Base-by-base conservation (phyloP, 768 basidiomycete genomes). In the Multifurca ochricompacta region DNA sequence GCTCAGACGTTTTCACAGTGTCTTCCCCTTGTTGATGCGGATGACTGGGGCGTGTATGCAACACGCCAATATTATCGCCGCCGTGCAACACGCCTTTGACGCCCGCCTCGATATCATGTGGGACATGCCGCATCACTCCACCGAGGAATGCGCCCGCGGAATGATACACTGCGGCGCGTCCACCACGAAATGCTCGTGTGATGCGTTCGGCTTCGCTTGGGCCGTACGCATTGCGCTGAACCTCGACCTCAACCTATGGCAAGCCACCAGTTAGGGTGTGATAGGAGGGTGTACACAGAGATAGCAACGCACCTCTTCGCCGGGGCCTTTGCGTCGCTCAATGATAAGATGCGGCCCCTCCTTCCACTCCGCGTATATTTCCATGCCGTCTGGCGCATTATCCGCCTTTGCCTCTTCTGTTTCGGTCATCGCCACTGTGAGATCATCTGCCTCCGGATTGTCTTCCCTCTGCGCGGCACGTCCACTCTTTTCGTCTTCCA, bases 281-380 rank as follows among this genome's bases (percentile, higher is more conserved):
- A 16, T 34, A 42, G n/a, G n/a, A 6, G 14, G 42, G 6, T 16
- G 28, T 18, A 30, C n/a, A 13, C 54, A 44, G 16, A 3, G 7
- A 6, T 9, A 35, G 37, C 52, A 11, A 47, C 78, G n/a, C 52
- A 88, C 87, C 71, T 88, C 87, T 53, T 81, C 79, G 21, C 81
- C 83, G 4, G 78, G 77, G 1, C 77, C 77, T 4, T 60, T 64
- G 9, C 77, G 75, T 34, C 77, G 71, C 64, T 92, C 90, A 28
- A 89, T 71, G 41, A 92, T 66, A 30, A 73, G 73, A 64, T 85
- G 77, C 28, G 77, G 73, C 3, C 87, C 87, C 64, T 92, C 87
- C 63, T 74, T 73, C 82, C 86, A 91, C 62, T 87, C 83, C 23
- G 72, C 59, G 3, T 72, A 59, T 9, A 65, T 55, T 39, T 69